Conservation (phyloP, 345 rosid species). For the Eucalyptus regnans region DNA sequence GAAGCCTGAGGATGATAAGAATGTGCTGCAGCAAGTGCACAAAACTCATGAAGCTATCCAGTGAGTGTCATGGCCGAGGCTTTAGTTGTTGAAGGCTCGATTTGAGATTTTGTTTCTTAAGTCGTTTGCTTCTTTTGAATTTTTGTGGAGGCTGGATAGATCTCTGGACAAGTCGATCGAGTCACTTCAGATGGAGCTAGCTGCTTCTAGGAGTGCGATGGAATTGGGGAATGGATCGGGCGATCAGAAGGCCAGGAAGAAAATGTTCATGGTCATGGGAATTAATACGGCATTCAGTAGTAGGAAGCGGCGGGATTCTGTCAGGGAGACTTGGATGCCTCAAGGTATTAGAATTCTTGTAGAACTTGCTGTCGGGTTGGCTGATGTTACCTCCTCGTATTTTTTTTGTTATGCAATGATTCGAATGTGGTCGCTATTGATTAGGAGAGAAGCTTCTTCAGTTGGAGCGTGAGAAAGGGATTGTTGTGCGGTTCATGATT, state of each 20-base stretch:
- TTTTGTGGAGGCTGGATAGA: conserved; percentile 28
- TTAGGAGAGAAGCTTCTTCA: conserved; percentile 73
- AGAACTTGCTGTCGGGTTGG: neutral
- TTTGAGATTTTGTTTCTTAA: neutral
- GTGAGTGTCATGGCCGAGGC: conserved; percentile 30
- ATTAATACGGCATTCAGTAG: conserved; percentile 95
- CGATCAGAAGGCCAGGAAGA: conserved; percentile 25
- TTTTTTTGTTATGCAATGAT: neutral
- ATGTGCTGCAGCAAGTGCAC: conserved; percentile 53
- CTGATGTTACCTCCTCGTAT: neutral
- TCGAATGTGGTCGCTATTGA: neutral
- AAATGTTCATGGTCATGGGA: conserved; percentile 87
- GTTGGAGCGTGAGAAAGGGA: conserved; percentile 83
- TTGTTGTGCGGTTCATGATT: conserved; percentile 91
- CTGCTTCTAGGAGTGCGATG: conserved; percentile 44
- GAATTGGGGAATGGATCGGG: conserved; percentile 16
- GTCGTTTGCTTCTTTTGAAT: neutral
- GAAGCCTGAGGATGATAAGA: conserved; percentile 29
- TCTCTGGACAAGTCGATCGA: conserved; percentile 77
- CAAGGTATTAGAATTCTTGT: conserved; percentile 38
- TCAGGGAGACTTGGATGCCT: conserved; percentile 99
- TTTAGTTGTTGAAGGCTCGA: neutral
- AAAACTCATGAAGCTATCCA: conserved; percentile 73
- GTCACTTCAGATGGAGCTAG: conserved; percentile 55
- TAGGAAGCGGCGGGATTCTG: conserved; percentile 93